Evolutionary conservation across 192 early-diverging fungal genomes (phyloP).

Genomic region (Funneliformis geosporum): DNA sequence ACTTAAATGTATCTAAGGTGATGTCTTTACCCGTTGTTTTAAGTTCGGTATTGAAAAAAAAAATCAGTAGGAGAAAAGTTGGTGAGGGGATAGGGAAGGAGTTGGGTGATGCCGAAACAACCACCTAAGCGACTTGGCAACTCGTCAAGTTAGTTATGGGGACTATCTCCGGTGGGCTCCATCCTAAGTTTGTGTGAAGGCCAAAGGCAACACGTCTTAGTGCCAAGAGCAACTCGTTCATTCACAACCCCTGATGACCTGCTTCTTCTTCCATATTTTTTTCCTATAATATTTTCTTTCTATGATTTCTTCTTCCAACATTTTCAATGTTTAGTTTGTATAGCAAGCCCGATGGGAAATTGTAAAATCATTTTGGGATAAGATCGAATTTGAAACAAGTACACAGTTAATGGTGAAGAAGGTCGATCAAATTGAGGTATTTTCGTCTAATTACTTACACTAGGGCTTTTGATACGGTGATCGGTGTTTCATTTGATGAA

Average conservation of each 20-base stretch:
- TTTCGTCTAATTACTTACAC: slow-evolving; percentile 14
- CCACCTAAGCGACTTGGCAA: no score
- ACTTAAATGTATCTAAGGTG: background rate
- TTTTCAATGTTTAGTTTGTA: background rate
- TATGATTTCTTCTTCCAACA: background rate
- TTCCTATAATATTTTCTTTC: no score
- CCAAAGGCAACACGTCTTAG: slow-evolving; percentile 20
- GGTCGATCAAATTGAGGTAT: background rate
- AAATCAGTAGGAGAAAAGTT: no score
- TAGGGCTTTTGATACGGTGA: background rate
- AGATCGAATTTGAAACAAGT: no score
- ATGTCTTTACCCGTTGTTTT: no score
- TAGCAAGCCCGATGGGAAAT: no score
- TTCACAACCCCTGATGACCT: slow-evolving; percentile 6
- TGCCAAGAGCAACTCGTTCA: slow-evolving; percentile 15
- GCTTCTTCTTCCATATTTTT: background rate
- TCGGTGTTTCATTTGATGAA: background rate
- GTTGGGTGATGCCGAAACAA: no score
- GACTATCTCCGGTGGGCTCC: slow-evolving; percentile 13
- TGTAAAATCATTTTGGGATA: no score
- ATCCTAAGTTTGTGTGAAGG: slow-evolving; percentile 17
- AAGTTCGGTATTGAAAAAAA: no score
- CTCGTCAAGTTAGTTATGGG: no score
- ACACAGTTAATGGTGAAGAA: no score
- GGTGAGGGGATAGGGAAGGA: no score